phyloP scores from a whole-genome alignment of 257 asterid species.

The Solanum bukasovii region DNA sequence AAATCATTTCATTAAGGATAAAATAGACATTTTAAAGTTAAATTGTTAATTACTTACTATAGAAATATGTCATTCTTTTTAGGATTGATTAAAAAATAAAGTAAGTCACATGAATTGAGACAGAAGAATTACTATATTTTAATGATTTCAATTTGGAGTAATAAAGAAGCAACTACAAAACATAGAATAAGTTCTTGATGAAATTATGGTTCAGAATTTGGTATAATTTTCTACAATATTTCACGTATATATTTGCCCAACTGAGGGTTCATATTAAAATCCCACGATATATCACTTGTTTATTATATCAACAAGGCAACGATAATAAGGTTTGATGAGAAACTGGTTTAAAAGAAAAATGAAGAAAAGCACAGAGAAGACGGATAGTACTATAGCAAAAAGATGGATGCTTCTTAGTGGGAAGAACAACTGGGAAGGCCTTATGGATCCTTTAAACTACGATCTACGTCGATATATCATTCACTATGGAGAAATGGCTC shows the following conservation, averaged over 20 bases:
- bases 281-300: not conserved
- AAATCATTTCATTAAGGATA: too few relatives aligned
- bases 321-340: not conserved
- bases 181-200: not conserved
- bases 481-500: slow-evolving; percentile 44
- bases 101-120: not conserved
- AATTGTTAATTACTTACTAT: not conserved
- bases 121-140: not conserved
- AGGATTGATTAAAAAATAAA: too few relatives aligned
- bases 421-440: slow-evolving; percentile 28
- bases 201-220: not conserved
- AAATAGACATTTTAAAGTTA: too few relatives aligned
- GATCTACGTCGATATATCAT: slow-evolving; percentile 36
- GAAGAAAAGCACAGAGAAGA: not conserved
- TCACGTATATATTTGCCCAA: not conserved
- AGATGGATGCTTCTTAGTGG: slow-evolving; percentile 47
- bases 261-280: not conserved
- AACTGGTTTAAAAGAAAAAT: not conserved
- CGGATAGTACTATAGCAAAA: slow-evolving; percentile 4
- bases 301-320: not conserved
- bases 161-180: not conserved
- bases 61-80: too few relatives aligned
- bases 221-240: not conserved
- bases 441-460: slow-evolving; percentile 35
- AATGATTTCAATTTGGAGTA: not conserved